Conservation (phyloP, 2,329 filamentous ascomycete species). For the Penicillium sp. region DNA sequence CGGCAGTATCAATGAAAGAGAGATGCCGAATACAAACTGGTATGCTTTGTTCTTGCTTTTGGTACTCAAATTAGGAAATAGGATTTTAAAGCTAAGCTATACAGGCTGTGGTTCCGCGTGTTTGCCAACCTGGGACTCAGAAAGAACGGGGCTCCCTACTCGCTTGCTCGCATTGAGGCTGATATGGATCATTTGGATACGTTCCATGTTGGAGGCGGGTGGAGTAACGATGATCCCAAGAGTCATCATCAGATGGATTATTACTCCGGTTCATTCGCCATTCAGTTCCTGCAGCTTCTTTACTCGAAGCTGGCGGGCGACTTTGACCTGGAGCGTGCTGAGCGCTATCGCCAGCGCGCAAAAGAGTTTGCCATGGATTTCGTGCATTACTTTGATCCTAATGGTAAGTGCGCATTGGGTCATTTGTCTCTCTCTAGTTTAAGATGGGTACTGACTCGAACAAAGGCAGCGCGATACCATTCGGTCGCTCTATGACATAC, state of each 20-base stretch:
- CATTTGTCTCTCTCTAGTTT: neutral
- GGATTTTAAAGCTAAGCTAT: neutral
- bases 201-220: constrained; percentile 79
- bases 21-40: constrained; percentile 69
- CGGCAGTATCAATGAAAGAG: constrained; percentile 77
- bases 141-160: constrained; percentile 72
- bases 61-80: neutral
- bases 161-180: constrained; percentile 67
- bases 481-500: constrained; percentile 76
- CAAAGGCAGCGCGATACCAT: constrained; percentile 67
- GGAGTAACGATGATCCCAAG: constrained; percentile 79
- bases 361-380: constrained; percentile 69
- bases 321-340: constrained; percentile 64
- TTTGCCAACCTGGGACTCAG: constrained; percentile 79
- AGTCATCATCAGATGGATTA: constrained; percentile 84
- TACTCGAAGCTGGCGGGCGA: constrained; percentile 72
- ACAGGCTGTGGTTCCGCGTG: constrained; percentile 77
- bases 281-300: constrained; percentile 76
- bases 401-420: constrained; percentile 46
- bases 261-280: constrained; percentile 80
- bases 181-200: constrained; percentile 79
- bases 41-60: constrained; percentile 26
- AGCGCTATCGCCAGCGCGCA: constrained; percentile 70
- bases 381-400: constrained; percentile 73
- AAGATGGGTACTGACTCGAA: neutral